These are phyloP conservation scores for Adiantum capillusveneris DNA, from an alignment of 75 land plant species.

Conservation along the genomic window DNA sequence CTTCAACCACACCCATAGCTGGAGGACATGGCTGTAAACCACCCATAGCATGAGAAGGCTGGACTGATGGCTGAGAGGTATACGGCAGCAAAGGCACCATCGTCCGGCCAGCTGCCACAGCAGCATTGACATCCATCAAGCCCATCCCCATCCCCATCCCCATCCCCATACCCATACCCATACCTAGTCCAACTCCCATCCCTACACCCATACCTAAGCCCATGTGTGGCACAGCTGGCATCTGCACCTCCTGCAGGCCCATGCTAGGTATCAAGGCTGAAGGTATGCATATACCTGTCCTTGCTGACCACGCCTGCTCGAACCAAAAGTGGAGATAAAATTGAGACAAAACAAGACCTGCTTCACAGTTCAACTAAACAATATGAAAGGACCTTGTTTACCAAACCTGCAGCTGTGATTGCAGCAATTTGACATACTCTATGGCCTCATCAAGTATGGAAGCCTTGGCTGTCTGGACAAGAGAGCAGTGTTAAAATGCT, in stretches of 20 bases:
- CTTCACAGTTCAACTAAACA: too few species aligned
- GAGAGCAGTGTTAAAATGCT: neutral
- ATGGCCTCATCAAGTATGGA: conserved; percentile 5
- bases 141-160: conserved; percentile 1
- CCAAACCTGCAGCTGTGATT: conserved; percentile 6
- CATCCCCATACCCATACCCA: conserved; percentile 5
- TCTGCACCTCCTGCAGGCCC: conserved; percentile 1
- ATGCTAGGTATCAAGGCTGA: neutral
- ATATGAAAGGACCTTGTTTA: neutral
- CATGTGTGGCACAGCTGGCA: conserved; percentile 2
- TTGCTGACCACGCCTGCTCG: neutral
- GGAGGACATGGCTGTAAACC: neutral
- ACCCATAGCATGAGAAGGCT: neutral
- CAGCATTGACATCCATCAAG: conserved; percentile 1
- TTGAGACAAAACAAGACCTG: too few species aligned
- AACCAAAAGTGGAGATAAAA: neutral
- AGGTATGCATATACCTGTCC: conserved; percentile 5
- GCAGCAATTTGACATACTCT: conserved; percentile 2
- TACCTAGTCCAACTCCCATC: conserved; percentile 4
- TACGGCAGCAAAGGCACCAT: neutral
- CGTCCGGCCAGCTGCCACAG: neutral
- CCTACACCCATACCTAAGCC: conserved; percentile 3
- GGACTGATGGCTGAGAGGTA: neutral
- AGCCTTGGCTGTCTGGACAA: conserved; percentile 6
- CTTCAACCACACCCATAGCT: neutral